Base-by-base conservation (phyloP, 768 basidiomycete species). In the Podaxis mareebaensis region DNA sequence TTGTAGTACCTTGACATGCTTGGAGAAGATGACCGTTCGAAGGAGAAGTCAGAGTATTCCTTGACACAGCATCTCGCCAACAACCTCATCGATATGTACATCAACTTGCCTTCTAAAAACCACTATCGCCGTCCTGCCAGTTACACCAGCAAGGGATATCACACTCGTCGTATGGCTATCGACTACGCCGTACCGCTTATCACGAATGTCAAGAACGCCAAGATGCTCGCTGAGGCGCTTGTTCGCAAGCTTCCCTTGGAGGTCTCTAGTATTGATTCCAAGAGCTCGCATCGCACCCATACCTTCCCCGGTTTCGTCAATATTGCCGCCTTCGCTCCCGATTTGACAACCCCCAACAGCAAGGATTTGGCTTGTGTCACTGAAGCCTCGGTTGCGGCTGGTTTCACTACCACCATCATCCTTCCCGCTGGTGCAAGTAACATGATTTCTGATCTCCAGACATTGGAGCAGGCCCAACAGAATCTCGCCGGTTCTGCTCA, bases 201-300 rank as follows among this genome's bases (percentile, higher is more conserved):
- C 72, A 99, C 96, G 49, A 99, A 99, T 74, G 92, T 99, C 79
- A 99, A 99, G 81, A 95, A 95, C 71, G 96, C 96, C 61, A 99
- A 99, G 75, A 83, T 99, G 72, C 85, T 99, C 44, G 91, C 93
- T 15, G 95, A 99, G 77, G 97, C 96, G 2, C 80, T 96, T 54
- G 89, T 95, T 55, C 87, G 94, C 67, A 95, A 88, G 75, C 81
- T 96, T n/a, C 87, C 95, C 4, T 82, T 99, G 51, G 91, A 97
- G 46, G 92, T 99, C 33, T 92, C 94, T 8, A 89, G 80, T 58
- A 83, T 96, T 66, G 97, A 99, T 74, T 92, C 87, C 78, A 98
- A 99, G 84, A 93, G 90, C 57, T 97, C 95, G 5, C 94, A 97
- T 75, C 83, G 84, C 53, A 96, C 95, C 0, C 87, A 95, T 71